Percentiles rank a stretch among this genome's conserved stretches.
Evolutionary conservation across 2,329 filamentous ascomycete species (phyloP).

Genomic region (Ophioceras dolichostomum): DNA sequence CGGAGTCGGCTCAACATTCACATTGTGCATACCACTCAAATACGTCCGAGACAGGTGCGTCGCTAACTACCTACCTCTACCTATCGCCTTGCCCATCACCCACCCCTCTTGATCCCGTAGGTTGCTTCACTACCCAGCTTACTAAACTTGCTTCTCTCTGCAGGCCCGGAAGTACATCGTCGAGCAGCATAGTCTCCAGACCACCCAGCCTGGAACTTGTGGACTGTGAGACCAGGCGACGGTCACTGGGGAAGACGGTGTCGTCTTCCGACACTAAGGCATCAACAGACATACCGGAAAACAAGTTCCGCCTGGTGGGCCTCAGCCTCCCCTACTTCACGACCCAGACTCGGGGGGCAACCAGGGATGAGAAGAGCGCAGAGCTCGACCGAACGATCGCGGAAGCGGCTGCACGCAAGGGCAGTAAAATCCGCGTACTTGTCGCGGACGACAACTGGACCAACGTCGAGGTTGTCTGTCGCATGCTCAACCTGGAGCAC

Average conservation of each 20-base stretch:
- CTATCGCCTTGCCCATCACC: neutral
- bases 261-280: slow-evolving; percentile 16
- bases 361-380: slow-evolving; percentile 47
- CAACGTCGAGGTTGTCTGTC: slow-evolving; percentile 45
- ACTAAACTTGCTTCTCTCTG: too few relatives aligned
- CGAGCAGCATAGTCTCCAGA: slow-evolving; percentile 39
- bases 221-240: slow-evolving; percentile 20
- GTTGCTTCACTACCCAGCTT: too few relatives aligned
- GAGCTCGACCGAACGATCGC: slow-evolving; percentile 54
- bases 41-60: slow-evolving; percentile 57
- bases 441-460: slow-evolving; percentile 63
- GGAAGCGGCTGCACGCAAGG: slow-evolving; percentile 27
- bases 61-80: neutral
- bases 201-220: slow-evolving; percentile 25
- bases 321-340: slow-evolving; percentile 73
- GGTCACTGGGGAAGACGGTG: slow-evolving; percentile 17
- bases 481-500: slow-evolving; percentile 62
- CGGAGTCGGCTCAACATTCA: slow-evolving; percentile 69
- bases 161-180: slow-evolving; percentile 40
- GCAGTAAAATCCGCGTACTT: slow-evolving; percentile 61
- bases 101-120: neutral
- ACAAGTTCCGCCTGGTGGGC: slow-evolving; percentile 69
- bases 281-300: slow-evolving; percentile 37
- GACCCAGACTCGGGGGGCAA: slow-evolving; percentile 21
- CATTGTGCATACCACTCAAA: slow-evolving; percentile 68